Evolutionary conservation across 495 filamentous ascomycete genomes (phyloP).

Genomic region (Parathielavia hyrcaniae): DNA sequence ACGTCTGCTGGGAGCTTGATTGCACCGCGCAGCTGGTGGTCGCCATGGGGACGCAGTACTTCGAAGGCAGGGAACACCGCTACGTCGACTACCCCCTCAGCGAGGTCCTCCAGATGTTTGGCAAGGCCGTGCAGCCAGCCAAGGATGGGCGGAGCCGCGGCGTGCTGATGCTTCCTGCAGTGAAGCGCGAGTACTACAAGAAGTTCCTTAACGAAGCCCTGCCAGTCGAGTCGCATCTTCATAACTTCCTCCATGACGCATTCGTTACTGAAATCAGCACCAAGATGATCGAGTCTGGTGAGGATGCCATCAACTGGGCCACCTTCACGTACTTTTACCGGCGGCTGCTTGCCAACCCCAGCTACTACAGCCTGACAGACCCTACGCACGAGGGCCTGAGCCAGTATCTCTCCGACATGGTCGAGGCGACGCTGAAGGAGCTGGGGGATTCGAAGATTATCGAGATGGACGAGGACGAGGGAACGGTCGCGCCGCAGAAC

Average conservation of each 20-base stretch:
- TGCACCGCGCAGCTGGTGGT: slow-evolving; percentile 83
- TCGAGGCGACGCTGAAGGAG: slow-evolving; percentile 88
- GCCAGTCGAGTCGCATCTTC: slow-evolving; percentile 90
- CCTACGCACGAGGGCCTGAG: slow-evolving; percentile 89
- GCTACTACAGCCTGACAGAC: slow-evolving; percentile 87
- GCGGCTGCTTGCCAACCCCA: slow-evolving; percentile 91
- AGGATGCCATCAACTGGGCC: slow-evolving; percentile 97
- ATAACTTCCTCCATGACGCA: slow-evolving; percentile 84
- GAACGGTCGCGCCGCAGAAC: slow-evolving; percentile 81
- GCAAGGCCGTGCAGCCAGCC: slow-evolving; percentile 74
- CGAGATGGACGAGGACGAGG: slow-evolving; percentile 94
- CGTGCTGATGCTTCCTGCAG: slow-evolving; percentile 87
- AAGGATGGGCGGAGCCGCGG: slow-evolving; percentile 75
- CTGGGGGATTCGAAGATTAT: slow-evolving; percentile 91
- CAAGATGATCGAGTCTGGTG: slow-evolving; percentile 84
- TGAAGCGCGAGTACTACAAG: slow-evolving; percentile 95
- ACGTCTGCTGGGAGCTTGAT: slow-evolving; percentile 94
- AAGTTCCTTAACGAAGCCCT: slow-evolving; percentile 97
- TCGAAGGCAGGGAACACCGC: slow-evolving; percentile 91
- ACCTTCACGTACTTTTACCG: slow-evolving; percentile 99
- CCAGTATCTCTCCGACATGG: slow-evolving; percentile 88
- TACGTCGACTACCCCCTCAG: slow-evolving; percentile 96
- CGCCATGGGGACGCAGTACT: slow-evolving; percentile 98
- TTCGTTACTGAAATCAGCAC: slow-evolving; percentile 97
- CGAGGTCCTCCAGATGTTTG: slow-evolving; percentile 99